A percentile compares a stretch with the other conserved stretches of the same genome.
These are phyloP conservation scores for Ophiosphaerella narmari DNA, from an alignment of 2,329 filamentous ascomycete genomes.

Conservation along the genomic window DNA sequence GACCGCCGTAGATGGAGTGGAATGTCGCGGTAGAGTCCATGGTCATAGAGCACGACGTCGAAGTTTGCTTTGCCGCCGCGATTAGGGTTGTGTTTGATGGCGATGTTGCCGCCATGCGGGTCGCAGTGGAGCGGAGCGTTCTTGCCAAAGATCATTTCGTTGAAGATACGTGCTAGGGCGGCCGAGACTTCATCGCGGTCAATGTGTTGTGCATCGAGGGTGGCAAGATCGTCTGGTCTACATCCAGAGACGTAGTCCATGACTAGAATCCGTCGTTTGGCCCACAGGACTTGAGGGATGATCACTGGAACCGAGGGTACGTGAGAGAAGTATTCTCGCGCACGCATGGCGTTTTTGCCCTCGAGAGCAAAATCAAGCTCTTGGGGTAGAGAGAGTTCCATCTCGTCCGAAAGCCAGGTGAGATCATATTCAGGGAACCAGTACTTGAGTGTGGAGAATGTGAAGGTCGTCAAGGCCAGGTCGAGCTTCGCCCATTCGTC, in stretches of 20 bases:
- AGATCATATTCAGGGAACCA: constrained; percentile 98
- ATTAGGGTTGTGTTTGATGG: constrained; percentile 75
- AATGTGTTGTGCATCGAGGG: constrained; percentile 82
- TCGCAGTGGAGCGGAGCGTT: constrained; percentile 93
- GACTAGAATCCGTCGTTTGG: constrained; percentile 84
- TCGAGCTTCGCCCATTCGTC: constrained; percentile 91
- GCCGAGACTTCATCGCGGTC: constrained; percentile 95
- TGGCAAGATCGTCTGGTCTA: constrained; percentile 86
- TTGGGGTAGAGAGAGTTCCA: constrained; percentile 86
- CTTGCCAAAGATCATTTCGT: constrained; percentile 98
- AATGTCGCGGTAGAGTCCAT: constrained; percentile 94
- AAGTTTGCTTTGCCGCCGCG: constrained; percentile 73
- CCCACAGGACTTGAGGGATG: constrained; percentile 88
- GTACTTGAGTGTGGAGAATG: constrained; percentile 84
- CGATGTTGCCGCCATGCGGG: constrained; percentile 94
- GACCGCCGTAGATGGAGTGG: constrained; percentile 75
- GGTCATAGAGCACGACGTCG: constrained; percentile 94
- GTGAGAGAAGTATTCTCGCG: constrained; percentile 78
- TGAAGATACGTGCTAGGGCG: constrained; percentile 88
- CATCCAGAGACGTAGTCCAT: constrained; percentile 92
- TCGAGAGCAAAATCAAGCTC: constrained; percentile 90
- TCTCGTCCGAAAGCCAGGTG: constrained; percentile 92
- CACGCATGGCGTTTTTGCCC: constrained; percentile 79
- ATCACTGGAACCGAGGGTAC: constrained; percentile 79
- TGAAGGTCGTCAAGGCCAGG: constrained; percentile 81